Evolutionary conservation across 352 stramenopile species (phyloP).

Genomic region (Pythium rishiriense): DNA sequence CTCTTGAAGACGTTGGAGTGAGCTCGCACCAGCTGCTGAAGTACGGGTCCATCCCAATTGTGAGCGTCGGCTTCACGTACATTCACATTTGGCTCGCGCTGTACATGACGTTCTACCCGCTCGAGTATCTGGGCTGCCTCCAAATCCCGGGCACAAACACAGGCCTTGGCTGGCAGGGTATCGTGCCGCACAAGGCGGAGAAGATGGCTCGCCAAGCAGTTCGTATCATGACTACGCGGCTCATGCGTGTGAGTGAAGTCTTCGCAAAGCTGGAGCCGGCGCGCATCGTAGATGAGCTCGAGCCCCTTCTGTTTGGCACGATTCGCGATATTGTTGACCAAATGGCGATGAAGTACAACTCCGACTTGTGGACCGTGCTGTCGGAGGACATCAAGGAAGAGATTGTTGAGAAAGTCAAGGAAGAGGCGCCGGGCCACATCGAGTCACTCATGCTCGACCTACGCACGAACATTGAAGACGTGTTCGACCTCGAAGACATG

Average conservation of each 20-base stretch:
- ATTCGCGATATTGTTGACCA: slow-evolving; percentile 86
- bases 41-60: slow-evolving; percentile 82
- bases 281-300: slow-evolving; percentile 90
- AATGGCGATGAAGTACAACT: slow-evolving; percentile 88
- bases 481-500: slow-evolving; percentile 96
- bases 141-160: slow-evolving; percentile 88
- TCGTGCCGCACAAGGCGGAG: slow-evolving; percentile 95
- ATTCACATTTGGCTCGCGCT: slow-evolving; percentile 95
- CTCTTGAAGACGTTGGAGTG: slow-evolving; percentile 55
- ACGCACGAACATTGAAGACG: slow-evolving; percentile 92
- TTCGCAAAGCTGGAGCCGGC: slow-evolving; percentile 90
- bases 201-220: slow-evolving; percentile 95
- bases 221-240: slow-evolving; percentile 92
- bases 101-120: slow-evolving; percentile 98
- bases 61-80: slow-evolving; percentile 92
- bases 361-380: slow-evolving; percentile 76
- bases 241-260: slow-evolving; percentile 91
- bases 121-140: slow-evolving; percentile 91
- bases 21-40: slow-evolving; percentile 69
- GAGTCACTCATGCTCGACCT: slow-evolving; percentile 94
- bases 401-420: slow-evolving; percentile 94
- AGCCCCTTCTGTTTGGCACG: slow-evolving; percentile 89
- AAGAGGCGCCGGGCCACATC: slow-evolving; percentile 91
- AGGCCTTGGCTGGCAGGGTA: slow-evolving; percentile 96
- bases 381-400: slow-evolving; percentile 83